Base-by-base conservation (phyloP, 2,329 filamentous ascomycete species). In the Periconia macrospinosa region DNA sequence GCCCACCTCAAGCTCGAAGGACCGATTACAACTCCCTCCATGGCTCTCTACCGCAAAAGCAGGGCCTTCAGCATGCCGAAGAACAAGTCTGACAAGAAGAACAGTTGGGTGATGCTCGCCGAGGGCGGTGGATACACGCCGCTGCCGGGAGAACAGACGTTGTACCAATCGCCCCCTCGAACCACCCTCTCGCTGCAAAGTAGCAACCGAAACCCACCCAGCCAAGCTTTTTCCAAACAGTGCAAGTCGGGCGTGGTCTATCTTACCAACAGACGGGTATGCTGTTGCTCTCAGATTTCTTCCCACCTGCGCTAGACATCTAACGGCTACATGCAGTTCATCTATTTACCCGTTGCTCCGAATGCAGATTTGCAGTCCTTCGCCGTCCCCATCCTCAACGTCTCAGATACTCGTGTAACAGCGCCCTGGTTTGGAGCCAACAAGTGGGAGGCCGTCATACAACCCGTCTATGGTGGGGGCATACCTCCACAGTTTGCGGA, bases 371-470 rank as follows among this genome's bases (percentile, higher is more conserved):
- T 97, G 69, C 87, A 93, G 72, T 96, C 92, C 47, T 97, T 97
- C 75, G 91, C 91, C 41, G 87, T 89, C 0, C 92, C 92, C 41
- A 89, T 97, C 56, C 83, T 96, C 59, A 92, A 93, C 70, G 84
- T 96, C 43, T 85, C 90, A 74, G 93, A 97, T 74, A 89, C 89
- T 7, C 90, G 90, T 67, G 89, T 95, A 56, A 86, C 88, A 30
- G 90, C 92, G 2, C 92, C 93, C 33, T 96, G 92, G 81, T 96
- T 96, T 73, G 92, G 93, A 18, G 88, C 91, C 5, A 97, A 96
- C 80, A 88, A 90, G 60, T 97, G 92, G 92, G 86, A 86, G 52
- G 89, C 89, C 20, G 78, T 88, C 43, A 86, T 95, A 54, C 88
- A 89, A 64, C 91, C 93, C 1, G 90, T 96, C 20, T 78, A 88